A percentile compares a stretch with the other conserved stretches of the same genome.
Evolutionary conservation across 768 basidiomycete species (phyloP).

Genomic region (Sporobolomyces phaffii): DNA sequence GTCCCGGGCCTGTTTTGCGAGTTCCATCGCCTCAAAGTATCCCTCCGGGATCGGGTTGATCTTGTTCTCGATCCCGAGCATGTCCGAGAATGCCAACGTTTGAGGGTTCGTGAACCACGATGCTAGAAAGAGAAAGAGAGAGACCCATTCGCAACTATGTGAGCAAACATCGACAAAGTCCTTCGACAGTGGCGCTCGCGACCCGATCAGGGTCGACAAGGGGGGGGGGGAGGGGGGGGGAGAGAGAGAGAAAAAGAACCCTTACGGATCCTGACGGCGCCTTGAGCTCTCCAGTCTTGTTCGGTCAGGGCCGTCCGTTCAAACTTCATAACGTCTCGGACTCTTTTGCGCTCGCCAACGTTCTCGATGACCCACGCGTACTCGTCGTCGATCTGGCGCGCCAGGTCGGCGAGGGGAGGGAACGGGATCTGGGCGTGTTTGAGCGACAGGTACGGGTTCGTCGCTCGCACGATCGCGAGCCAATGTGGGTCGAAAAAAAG

Average conservation of each 20-base stretch:
- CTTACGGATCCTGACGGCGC: conserved; percentile 50
- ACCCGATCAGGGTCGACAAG: no score
- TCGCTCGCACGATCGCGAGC: conserved; percentile 86
- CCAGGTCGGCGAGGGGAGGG: conserved; percentile 56
- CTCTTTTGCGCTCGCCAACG: conserved; percentile 45
- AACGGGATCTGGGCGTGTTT: conserved; percentile 54
- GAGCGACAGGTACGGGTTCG: conserved; percentile 69
- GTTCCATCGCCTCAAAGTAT: conserved; percentile 17
- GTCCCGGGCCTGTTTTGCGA: background rate
- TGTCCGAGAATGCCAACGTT: conserved; percentile 72
- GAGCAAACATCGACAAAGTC: no score
- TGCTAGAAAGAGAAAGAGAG: conserved; percentile 52
- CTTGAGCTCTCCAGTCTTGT: conserved; percentile 48
- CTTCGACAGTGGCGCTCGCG: no score
- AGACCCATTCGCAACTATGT: no score
- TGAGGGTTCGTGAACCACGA: conserved; percentile 80
- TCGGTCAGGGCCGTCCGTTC: conserved; percentile 53
- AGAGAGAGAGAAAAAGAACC: conserved; percentile 1
- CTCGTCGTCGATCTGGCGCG: conserved; percentile 54
- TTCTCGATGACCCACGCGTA: conserved; percentile 60
- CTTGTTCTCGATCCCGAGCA: conserved; percentile 74
- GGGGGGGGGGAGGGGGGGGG: background rate
- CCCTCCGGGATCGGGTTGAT: conserved; percentile 51
- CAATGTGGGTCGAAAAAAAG: conserved; percentile 80
- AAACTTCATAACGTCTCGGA: conserved; percentile 64